A percentile compares a stretch with the other conserved stretches of the same genome.
Evolutionary conservation across 1,284 basidiomycete species (phyloP).

Genomic region (Ganoderma lingzhi): DNA sequence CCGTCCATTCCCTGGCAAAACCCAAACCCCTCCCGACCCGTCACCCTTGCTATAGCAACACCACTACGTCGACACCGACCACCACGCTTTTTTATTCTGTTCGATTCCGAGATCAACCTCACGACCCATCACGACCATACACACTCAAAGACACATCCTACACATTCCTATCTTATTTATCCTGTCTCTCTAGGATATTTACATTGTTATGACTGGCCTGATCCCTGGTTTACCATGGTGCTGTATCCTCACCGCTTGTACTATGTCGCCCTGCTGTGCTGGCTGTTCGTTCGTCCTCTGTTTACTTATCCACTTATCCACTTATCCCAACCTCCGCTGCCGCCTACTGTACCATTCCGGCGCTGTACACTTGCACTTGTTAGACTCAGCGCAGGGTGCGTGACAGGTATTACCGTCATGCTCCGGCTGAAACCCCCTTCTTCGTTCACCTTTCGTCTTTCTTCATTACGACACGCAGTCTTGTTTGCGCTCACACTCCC

Average conservation of each 20-base stretch:
- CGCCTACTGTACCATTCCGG: conserved; percentile 5
- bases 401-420: neutral
- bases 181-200: conserved; percentile 10
- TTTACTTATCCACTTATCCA: neutral
- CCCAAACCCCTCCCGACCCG: too few species aligned
- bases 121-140: conserved; percentile 35
- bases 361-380: neutral
- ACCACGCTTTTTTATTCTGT: neutral
- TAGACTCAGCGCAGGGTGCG: conserved; percentile 3
- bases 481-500: neutral
- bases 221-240: conserved; percentile 1
- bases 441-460: conserved; percentile 6
- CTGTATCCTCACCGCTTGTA: conserved; percentile 11
- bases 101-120: conserved; percentile 10
- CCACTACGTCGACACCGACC: neutral
- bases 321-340: neutral
- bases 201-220: conserved; percentile 14
- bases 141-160: conserved; percentile 12
- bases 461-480: neutral
- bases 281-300: neutral
- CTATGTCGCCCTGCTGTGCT: conserved; percentile 5
- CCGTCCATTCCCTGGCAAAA: neutral
- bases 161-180: conserved; percentile 22
- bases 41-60: neutral
- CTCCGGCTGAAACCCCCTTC: neutral